Conservation (phyloP, 768 basidiomycete genomes). For the Dacryopinax spathularia region DNA sequence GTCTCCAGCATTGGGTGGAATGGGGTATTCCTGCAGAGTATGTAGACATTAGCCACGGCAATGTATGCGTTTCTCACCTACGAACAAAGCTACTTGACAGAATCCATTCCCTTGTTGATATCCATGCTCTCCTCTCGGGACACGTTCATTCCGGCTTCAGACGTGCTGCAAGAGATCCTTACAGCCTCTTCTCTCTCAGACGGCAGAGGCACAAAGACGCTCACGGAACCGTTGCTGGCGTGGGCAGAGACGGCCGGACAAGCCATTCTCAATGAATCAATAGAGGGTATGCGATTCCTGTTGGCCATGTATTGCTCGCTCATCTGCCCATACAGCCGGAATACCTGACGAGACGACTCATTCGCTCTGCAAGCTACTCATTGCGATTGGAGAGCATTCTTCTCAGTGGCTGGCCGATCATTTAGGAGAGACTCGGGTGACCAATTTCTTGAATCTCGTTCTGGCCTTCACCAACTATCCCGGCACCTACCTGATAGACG, state of each 20-base stretch:
- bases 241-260: slow-evolving; percentile 54
- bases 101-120: not conserved
- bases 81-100: not conserved
- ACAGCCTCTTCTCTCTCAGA: slow-evolving; percentile 57
- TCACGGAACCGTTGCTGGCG: slow-evolving; percentile 74
- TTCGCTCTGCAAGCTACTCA: slow-evolving; percentile 66
- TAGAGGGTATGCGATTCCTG: slow-evolving; percentile 24
- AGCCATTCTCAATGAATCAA: slow-evolving; percentile 30
- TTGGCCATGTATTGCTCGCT: slow-evolving; percentile 28
- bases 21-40: slow-evolving; percentile 52
- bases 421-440: slow-evolving; percentile 41
- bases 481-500: slow-evolving; percentile 68
- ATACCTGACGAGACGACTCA: slow-evolving; percentile 37
- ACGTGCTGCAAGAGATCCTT: slow-evolving; percentile 65
- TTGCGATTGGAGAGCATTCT: slow-evolving; percentile 76
- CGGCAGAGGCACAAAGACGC: slow-evolving; percentile 49
- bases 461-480: slow-evolving; percentile 59
- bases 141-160: slow-evolving; percentile 14
- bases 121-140: not conserved
- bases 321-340: slow-evolving; percentile 11
- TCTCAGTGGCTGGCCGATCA: slow-evolving; percentile 58
- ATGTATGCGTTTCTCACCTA: not conserved
- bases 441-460: slow-evolving; percentile 55
- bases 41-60: slow-evolving; percentile 16
- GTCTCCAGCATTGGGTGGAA: slow-evolving; percentile 71